Conservation (phyloP, 805 yeast genomes). For the Wickerhamiella hasegawae region DNA sequence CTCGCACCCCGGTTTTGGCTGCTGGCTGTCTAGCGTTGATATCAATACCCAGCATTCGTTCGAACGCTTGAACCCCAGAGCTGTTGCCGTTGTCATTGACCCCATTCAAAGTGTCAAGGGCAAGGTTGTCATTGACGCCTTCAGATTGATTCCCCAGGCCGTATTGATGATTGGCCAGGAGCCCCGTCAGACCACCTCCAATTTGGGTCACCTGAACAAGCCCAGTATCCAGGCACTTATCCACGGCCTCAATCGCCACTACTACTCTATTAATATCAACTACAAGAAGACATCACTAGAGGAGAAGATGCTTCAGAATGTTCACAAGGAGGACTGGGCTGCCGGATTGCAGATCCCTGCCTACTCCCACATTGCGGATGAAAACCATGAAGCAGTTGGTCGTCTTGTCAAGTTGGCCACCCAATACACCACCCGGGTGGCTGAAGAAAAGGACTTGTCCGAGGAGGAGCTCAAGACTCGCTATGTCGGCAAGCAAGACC, state of each 20-base stretch:
- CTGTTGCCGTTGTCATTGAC: constrained; percentile 96
- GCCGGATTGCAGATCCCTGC: constrained; percentile 69
- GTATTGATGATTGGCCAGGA: constrained; percentile 90
- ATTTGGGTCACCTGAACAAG: constrained; percentile 85
- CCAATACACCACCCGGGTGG: constrained; percentile 74
- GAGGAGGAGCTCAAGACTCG: constrained; percentile 87
- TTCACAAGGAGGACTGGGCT: constrained; percentile 94
- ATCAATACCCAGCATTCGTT: constrained; percentile 96
- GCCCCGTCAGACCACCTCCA: constrained; percentile 94
- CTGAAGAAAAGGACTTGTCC: constrained; percentile 77
- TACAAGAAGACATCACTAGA: constrained; percentile 85
- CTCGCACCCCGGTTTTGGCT: constrained; percentile 94
- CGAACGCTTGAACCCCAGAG: constrained; percentile 86
- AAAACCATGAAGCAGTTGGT: constrained; percentile 55
- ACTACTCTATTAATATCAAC: constrained; percentile 88
- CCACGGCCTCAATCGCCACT: constrained; percentile 93
- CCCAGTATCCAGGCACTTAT: constrained; percentile 94
- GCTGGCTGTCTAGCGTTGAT: constrained; percentile 96
- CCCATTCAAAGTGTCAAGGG: constrained; percentile 98
- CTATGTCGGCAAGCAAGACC: constrained; percentile 97
- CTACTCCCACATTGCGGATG: constrained; percentile 60
- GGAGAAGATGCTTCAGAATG: constrained; percentile 81
- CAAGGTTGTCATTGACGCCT: constrained; percentile 96
- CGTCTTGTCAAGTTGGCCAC: constrained; percentile 80
- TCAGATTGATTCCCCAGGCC: constrained; percentile 77